A percentile compares a stretch with the other conserved stretches of the same genome.
Conservation (phyloP, 2,329 filamentous ascomycete genomes). For the Aspergillus terreus region DNA sequence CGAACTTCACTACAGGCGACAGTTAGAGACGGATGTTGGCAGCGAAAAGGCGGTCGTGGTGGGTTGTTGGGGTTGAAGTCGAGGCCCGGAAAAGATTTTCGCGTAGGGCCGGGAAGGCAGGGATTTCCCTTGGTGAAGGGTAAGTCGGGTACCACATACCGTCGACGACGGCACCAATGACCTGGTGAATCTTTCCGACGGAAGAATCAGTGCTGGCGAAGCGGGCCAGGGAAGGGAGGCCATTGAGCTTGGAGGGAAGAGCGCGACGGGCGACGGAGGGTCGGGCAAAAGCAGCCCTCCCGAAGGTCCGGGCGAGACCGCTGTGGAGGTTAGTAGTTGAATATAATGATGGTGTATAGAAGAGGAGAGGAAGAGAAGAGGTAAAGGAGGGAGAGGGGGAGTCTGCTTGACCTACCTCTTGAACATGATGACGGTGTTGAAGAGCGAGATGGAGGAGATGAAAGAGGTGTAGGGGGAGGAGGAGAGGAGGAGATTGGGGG, state of each 20-base stretch:
- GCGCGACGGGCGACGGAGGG: constrained; percentile 53
- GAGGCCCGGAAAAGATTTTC: constrained; percentile 33
- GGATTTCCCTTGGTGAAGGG: constrained; percentile 20
- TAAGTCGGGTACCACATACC: constrained; percentile 56
- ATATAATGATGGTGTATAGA: not conserved
- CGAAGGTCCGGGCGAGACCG: constrained; percentile 64
- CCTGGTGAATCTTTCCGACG: constrained; percentile 68
- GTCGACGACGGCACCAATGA: constrained; percentile 99
- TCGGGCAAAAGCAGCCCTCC: constrained; percentile 57
- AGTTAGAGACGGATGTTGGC: constrained; percentile 27
- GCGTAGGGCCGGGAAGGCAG: constrained; percentile 4
- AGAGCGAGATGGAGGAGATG: constrained; percentile 38
- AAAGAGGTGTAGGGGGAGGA: constrained; percentile 22
- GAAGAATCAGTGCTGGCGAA: constrained; percentile 58
- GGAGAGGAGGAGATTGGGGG: constrained; percentile 24
- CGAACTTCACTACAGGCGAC: constrained; percentile 79
- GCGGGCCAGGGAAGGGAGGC: constrained; percentile 58
- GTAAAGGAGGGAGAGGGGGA: constrained; percentile 8
- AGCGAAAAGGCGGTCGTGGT: constrained; percentile 24
- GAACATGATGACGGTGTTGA: constrained; percentile 55
- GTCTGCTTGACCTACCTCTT: constrained; percentile 51
- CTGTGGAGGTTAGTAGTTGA: constrained; percentile 35
- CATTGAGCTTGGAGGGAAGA: constrained; percentile 55
- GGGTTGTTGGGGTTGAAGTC: constrained; percentile 33
- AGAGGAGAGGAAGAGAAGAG: not conserved